Conservation (phyloP, 2,329 filamentous ascomycete species). For the Fusarium sublunatum region DNA sequence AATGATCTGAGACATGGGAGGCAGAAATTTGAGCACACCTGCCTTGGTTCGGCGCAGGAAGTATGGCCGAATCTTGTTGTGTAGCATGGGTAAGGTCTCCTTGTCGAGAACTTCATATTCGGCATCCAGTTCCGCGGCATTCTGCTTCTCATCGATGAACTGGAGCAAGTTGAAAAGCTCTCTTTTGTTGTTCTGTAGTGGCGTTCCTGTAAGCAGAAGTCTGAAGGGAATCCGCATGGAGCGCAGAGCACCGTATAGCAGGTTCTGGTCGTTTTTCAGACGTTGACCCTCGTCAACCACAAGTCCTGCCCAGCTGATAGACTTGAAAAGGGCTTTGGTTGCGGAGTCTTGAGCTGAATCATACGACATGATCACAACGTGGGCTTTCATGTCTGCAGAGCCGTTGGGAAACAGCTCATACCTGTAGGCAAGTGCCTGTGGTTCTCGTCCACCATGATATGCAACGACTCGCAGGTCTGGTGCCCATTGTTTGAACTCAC, state of each 20-base stretch:
- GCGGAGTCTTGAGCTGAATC: slow-evolving; percentile 83
- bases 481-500: slow-evolving; percentile 94
- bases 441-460: slow-evolving; percentile 82
- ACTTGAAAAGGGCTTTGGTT: slow-evolving; percentile 72
- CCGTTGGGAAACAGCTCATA: slow-evolving; percentile 85
- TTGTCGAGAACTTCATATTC: slow-evolving; percentile 82
- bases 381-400: slow-evolving; percentile 78
- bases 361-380: slow-evolving; percentile 95
- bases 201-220: slow-evolving; percentile 88
- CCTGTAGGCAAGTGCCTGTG: slow-evolving; percentile 80
- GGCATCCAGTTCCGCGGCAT: slow-evolving; percentile 79
- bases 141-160: slow-evolving; percentile 79
- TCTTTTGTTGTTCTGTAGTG: slow-evolving; percentile 92
- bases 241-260: slow-evolving; percentile 80
- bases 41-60: slow-evolving; percentile 84
- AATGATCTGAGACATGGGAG: slow-evolving; percentile 94
- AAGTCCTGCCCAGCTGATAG: slow-evolving; percentile 84
- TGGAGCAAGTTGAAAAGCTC: slow-evolving; percentile 98
- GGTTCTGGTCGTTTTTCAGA: slow-evolving; percentile 90
- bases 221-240: slow-evolving; percentile 84
- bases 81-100: slow-evolving; percentile 83
- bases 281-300: slow-evolving; percentile 96
- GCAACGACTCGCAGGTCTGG: slow-evolving; percentile 89
- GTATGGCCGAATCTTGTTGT: slow-evolving; percentile 81
- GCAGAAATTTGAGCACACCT: slow-evolving; percentile 89